A percentile compares a stretch with the other conserved stretches of the same genome.
Conservation (phyloP, 73 alveolate species). For the Stentor coeruleus region DNA sequence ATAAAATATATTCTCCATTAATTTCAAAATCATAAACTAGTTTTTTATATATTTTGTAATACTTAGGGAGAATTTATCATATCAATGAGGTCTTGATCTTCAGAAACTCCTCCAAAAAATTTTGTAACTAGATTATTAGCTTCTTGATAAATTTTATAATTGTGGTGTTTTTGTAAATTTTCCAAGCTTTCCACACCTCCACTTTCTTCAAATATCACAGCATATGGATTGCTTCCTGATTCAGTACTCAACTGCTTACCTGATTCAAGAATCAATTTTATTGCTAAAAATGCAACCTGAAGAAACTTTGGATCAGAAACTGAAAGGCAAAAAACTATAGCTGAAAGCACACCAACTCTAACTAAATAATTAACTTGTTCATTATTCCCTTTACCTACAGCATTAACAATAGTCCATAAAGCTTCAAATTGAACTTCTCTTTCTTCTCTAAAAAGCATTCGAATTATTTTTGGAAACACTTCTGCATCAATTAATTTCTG, state of each 20-base stretch:
- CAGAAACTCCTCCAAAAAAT: neutral
- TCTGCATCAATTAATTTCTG: neutral
- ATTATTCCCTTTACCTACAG: neutral
- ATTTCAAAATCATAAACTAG: too few relatives aligned
- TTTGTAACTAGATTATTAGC: neutral
- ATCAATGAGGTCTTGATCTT: too few relatives aligned
- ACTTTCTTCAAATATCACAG: neutral
- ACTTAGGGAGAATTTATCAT: too few relatives aligned
- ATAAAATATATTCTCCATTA: too few relatives aligned
- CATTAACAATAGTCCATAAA: neutral
- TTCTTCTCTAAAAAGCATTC: neutral
- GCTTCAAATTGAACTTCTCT: neutral
- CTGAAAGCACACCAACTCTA: neutral
- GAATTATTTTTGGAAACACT: neutral
- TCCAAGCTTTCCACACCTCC: neutral
- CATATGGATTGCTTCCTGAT: slow-evolving; percentile 2
- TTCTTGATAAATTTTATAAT: neutral
- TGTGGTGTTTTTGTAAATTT: neutral
- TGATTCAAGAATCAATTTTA: neutral
- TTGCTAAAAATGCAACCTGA: neutral
- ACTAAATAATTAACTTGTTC: neutral
- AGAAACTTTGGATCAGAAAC: neutral
- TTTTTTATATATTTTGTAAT: too few relatives aligned
- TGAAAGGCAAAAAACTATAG: neutral
- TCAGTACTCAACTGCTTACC: neutral